Evolutionary conservation across 2,329 filamentous ascomycete species (phyloP).

Genomic region (Aspergillus hiratsukae): DNA sequence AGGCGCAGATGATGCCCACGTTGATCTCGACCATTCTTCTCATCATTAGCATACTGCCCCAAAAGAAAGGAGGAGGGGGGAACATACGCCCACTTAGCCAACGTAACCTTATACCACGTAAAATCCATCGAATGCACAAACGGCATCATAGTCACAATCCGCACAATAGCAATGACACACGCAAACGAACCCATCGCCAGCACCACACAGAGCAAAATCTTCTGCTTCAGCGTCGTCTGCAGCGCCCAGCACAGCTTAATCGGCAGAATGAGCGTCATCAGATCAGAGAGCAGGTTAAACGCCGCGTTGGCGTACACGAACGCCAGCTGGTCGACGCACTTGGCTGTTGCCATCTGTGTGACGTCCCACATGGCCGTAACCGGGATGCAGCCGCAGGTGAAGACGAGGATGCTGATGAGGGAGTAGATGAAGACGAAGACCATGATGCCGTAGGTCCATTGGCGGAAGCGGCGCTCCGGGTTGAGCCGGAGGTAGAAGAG

Average conservation of each 20-base stretch:
- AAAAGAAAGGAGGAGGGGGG: no score
- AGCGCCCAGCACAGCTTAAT: slow-evolving; percentile 10
- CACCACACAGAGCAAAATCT: slow-evolving; percentile 5
- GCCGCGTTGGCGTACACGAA: slow-evolving; percentile 14
- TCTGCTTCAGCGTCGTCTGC: slow-evolving; percentile 7
- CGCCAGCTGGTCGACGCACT: slow-evolving; percentile 8
- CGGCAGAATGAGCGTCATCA: slow-evolving; percentile 8
- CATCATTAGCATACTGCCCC: background rate
- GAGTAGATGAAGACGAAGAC: slow-evolving; percentile 13
- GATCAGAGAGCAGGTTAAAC: slow-evolving; percentile 10
- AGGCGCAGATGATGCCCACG: slow-evolving; percentile 14
- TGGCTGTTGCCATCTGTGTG: slow-evolving; percentile 5
- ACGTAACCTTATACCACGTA: slow-evolving; percentile 12
- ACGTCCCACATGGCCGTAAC: slow-evolving; percentile 13
- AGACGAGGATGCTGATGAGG: slow-evolving; percentile 12
- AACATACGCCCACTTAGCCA: slow-evolving; percentile 14
- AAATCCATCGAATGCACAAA: slow-evolving; percentile 10
- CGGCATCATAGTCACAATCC: slow-evolving; percentile 13
- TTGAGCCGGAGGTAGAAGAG: slow-evolving; percentile 16
- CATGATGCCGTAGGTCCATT: slow-evolving; percentile 16
- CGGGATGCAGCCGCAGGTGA: slow-evolving; percentile 12
- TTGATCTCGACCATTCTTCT: slow-evolving; percentile 15
- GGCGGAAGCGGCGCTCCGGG: slow-evolving; percentile 14
- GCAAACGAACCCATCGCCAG: slow-evolving; percentile 12
- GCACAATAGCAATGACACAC: slow-evolving; percentile 11